Evolutionary conservation across 805 yeast genomes (phyloP), one percentile per base, ranked within the genome.

Genomic region (Candida peoriensis): DNA sequence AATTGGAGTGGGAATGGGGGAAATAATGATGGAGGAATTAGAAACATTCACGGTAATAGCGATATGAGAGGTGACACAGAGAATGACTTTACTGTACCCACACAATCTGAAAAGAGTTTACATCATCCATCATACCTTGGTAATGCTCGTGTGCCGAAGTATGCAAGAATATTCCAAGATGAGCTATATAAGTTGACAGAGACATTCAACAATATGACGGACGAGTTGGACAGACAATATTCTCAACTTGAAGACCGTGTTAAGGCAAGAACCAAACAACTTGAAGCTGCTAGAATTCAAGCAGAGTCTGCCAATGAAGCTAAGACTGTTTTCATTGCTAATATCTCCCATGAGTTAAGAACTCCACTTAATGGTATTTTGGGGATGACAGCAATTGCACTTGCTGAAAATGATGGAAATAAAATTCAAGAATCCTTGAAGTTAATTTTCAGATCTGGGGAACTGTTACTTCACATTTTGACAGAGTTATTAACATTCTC

Each of bases 241-340:
- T 66, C 81, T 5, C 81, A 81, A 49, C 58, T 90, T 34, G 97
- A 93, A 59, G 95, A 86, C 45, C 72, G 97, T 42, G 97, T 90
- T 13, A 70, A 76, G 33, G 79, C 80, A 24, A 72, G 97, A 53
- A 90, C 97, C 0, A 78, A 75, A 49, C 96, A 90, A 57, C 68
- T 90, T 29, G 96, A 89, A 57, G 81, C 80, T 2, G 93, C 96
- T 8, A 84, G 86, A 48, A 72, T 82, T 20, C 84, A 81, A 54
- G 97, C 96, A 0, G 97, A 90, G 60, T 77, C 82, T 20, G 98
- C 98, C 1, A 90, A 90, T 57, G 97, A 93, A 48, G 96, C 97
- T 3, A 93, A 93, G 54, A 89, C 97, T 6, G 88, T 86, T 6
- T 87, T 87, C 55, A 81, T 87, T 50, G 96, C 96, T 2, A 85